A percentile compares a stretch with the other conserved stretches of the same genome.
phyloP scores from a whole-genome alignment of 495 filamentous ascomycete species.

The Pseudotulostoma volvatum region DNA sequence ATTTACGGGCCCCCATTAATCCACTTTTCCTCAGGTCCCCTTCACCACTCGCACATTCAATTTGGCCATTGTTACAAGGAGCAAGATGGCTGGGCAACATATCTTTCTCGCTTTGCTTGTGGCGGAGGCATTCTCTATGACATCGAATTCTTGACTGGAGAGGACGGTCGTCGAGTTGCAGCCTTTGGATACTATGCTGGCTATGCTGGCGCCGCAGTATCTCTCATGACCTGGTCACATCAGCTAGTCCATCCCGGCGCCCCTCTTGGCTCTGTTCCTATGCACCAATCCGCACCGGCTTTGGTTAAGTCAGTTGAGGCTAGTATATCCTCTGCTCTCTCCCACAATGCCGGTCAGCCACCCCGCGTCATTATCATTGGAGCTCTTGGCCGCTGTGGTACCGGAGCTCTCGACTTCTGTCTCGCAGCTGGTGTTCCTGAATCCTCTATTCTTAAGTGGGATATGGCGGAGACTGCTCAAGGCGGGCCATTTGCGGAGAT shows the following conservation, averaged over 20 bases:
- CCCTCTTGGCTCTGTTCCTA: too few relatives aligned
- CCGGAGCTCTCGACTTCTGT: constrained; percentile 65
- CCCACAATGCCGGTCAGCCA: constrained; percentile 25
- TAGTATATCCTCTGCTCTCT: too few relatives aligned
- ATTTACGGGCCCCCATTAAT: too few relatives aligned
- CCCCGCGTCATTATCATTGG: constrained; percentile 44
- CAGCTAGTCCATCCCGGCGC: too few relatives aligned
- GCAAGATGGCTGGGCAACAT: constrained; percentile 68
- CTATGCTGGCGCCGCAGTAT: constrained; percentile 53
- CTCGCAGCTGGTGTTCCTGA: constrained; percentile 56
- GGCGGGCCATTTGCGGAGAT: constrained; percentile 81
- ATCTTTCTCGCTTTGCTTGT: constrained; percentile 64
- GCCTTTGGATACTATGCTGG: constrained; percentile 62
- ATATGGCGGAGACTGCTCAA: constrained; percentile 62
- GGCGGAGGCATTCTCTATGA: constrained; percentile 76
- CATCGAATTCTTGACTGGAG: constrained; percentile 73
- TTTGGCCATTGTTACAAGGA: constrained; percentile 76
- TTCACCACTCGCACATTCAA: constrained; percentile 72
- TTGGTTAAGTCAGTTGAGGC: too few relatives aligned
- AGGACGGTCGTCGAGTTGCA: constrained; percentile 55
- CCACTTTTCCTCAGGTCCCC: too few relatives aligned
- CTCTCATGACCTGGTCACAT: too few relatives aligned
- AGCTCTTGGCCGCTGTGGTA: constrained; percentile 68
- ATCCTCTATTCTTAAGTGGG: constrained; percentile 73
- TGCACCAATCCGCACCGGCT: too few relatives aligned